Base-by-base conservation (phyloP, 2,329 filamentous ascomycete species). In the Ascochyta clinopodiicola region DNA sequence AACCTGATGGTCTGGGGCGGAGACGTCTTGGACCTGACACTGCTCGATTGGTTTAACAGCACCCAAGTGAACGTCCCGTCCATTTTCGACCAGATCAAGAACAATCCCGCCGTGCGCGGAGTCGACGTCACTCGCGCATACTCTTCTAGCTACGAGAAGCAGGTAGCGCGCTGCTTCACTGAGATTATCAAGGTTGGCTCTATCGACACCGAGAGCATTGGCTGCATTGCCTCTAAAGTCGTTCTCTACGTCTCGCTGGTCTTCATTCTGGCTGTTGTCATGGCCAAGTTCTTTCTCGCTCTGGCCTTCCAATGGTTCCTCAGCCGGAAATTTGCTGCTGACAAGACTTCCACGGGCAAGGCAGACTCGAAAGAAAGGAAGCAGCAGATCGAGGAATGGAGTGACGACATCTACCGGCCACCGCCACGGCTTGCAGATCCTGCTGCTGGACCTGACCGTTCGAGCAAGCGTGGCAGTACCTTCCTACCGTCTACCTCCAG, bases 231-330 rank as follows among this genome's bases (percentile, higher is more conserved):
- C 2, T 96, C 94, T 62, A 90, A 96, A 78, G 93, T 99, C 24
- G 95, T 99, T 3, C 87, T 99, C 38, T 99, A 99, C 72, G 88
- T 96, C 47, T 96, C 94, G 4, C 81, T 99, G 61, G 87, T 89
- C 49, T 91, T 99, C 75, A 99, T 99, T 77, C 79, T 99, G 56
- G 87, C 92, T 4, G 92, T 99, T 46, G 96, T 99, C 5, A 72
- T 85, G 15, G 85, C 89, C 60, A 94, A 96, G 63, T 99, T 99
- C 71, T 72, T 89, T n/a, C 84, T 99, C 46, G 95, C 95, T 10
- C 73, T 98, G 39, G 77, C 94, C 56, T 99, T 99, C 80, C 92
- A 97, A 71, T 99, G 96, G 96, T 96, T 99, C 77, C 82, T 98
- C 63, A 90, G 90, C 73, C 88, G 89, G 64, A 88, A 88, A 61